Evolutionary conservation across 176 grass and related monocot species (phyloP).

Genomic region (Raddia guianensis): DNA sequence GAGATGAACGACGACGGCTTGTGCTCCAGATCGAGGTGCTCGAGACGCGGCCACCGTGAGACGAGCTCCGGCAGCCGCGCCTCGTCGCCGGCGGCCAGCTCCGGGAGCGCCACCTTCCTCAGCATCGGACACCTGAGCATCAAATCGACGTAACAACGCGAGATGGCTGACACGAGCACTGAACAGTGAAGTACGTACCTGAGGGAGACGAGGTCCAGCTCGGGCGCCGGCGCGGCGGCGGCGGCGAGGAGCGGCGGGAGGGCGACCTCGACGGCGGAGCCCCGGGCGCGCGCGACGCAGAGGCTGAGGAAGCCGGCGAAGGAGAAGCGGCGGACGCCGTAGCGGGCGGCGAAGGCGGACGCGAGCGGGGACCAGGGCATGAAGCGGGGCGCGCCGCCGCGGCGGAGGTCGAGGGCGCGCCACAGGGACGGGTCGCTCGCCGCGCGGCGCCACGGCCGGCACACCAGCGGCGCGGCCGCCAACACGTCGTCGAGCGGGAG

Average conservation of each 20-base stretch:
- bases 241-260: slow-evolving; percentile 40
- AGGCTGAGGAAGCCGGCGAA: slow-evolving; percentile 53
- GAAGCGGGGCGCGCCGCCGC: slow-evolving; percentile 43
- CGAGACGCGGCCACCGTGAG: slow-evolving; percentile 35
- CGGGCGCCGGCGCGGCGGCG: background rate
- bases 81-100: slow-evolving; percentile 34
- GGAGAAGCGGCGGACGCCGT: slow-evolving; percentile 40
- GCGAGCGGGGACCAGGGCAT: slow-evolving; percentile 57
- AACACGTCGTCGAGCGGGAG: slow-evolving; percentile 49
- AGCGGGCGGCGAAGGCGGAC: slow-evolving; percentile 19
- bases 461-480: slow-evolving; percentile 47
- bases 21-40: slow-evolving; percentile 44
- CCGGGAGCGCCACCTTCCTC: slow-evolving; percentile 33
- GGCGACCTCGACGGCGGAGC: slow-evolving; percentile 33
- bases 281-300: slow-evolving; percentile 36
- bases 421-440: slow-evolving; percentile 48
- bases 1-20: slow-evolving; percentile 44
- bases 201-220: slow-evolving; percentile 41
- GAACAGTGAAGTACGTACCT: background rate
- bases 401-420: slow-evolving; percentile 49
- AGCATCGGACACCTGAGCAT: slow-evolving; percentile 31
- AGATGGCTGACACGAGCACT: background rate
- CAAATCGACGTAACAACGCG: background rate
- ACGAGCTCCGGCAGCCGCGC: slow-evolving; percentile 41
- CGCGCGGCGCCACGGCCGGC: slow-evolving; percentile 47